These are phyloP conservation scores for Cyclotella kingstonii DNA, from an alignment of 108 stramenopile species.

Conservation along the genomic window DNA sequence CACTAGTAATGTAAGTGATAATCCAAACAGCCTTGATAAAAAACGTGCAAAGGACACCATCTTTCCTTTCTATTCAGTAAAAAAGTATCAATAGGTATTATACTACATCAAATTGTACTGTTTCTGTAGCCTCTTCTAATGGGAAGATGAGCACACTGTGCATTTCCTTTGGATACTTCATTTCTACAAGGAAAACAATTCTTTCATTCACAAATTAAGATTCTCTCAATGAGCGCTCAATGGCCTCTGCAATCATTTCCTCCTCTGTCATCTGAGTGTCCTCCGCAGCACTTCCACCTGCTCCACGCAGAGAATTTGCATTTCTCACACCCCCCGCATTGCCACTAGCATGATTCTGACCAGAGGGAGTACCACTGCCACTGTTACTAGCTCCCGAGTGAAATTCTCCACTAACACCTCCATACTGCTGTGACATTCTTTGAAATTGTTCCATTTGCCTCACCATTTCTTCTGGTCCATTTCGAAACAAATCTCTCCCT, in stretches of 20 bases:
- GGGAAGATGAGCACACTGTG: no score
- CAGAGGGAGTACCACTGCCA: background rate
- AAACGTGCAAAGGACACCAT: no score
- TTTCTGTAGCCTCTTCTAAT: no score
- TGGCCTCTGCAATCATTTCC: slow-evolving; percentile 91
- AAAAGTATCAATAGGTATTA: no score
- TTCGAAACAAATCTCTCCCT: slow-evolving; percentile 18
- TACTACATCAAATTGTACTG: no score
- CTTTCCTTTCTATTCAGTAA: no score
- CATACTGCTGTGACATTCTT: slow-evolving; percentile 16
- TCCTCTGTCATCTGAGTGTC: slow-evolving; percentile 78
- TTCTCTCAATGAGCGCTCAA: slow-evolving; percentile 80
- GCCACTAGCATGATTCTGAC: background rate
- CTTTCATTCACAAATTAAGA: slow-evolving; percentile 21
- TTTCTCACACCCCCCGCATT: background rate
- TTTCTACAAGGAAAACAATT: no score
- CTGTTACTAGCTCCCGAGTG: background rate
- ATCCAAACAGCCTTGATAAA: no score
- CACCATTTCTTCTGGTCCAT: slow-evolving; percentile 28
- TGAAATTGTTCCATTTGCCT: slow-evolving; percentile 43
- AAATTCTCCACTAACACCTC: slow-evolving; percentile 20
- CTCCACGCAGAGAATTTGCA: slow-evolving; percentile 6
- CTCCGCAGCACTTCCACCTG: background rate
- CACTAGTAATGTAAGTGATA: no score
- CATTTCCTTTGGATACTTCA: no score